Evolutionary conservation across 441 rosid species (phyloP), one percentile per base, ranked within the genome.

Genomic region (Sinapis alba): DNA sequence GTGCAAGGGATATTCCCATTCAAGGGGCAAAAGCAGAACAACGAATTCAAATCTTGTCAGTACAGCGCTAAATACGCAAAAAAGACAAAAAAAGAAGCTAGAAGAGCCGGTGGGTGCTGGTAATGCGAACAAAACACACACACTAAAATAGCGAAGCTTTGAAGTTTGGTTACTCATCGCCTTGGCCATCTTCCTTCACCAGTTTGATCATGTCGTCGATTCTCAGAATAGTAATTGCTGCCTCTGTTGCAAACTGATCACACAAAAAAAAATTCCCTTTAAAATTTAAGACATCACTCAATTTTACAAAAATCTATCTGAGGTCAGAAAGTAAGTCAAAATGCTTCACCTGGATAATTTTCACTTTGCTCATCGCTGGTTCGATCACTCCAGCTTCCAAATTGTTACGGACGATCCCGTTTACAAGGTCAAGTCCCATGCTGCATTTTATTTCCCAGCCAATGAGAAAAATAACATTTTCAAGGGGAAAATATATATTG

Each of bases 331-430:
- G 6, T 2, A n/a, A 41, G 69, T 11, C 21, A 38, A 21, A 19
- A 4, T 74, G 54, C 36, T 56, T 74, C 82, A 94, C 99, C 99
- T 96, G 98, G 83, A 96, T 88, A 61, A 96, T 96, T 87, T 96
- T 96, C 76, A 96, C 98, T 92, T 96, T 96, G 94, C 99, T 96
- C 99, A 96, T 96, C 30, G 98, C 98, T 5, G 99, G 98, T 73
- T 96, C 99, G 21, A 96, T 91, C 34, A 94, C 97, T 77, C 98
- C 99, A 3, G 99, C 99, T 80, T 93, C 99, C 70, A 96, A 83
- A 83, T 91, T 96, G 90, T 93, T 95, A 15, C 98, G 93, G 75
- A 90, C 70, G 1, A 86, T 82, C 15, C 98, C 99, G 57, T 92
- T 96, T 54, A 78, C 71, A 36, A 96, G 97, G 75, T 96, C 98